Conservation (phyloP, 2,329 filamentous ascomycete species). For the Neonectria magnoliae region DNA sequence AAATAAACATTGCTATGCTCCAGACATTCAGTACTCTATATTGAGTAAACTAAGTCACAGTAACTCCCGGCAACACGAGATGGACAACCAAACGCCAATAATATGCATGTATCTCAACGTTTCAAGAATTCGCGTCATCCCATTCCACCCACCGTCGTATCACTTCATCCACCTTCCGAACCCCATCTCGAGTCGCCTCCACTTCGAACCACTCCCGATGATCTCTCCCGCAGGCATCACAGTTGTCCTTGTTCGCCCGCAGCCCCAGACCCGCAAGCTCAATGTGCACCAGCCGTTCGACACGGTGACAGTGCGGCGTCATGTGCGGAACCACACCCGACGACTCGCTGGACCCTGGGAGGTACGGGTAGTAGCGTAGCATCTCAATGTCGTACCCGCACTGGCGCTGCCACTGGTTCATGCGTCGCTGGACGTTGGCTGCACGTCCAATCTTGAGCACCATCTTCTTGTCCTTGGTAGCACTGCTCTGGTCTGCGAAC, state of each 20-base stretch:
- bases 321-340: slow-evolving; percentile 63
- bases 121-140: slow-evolving; percentile 65
- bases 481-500: slow-evolving; percentile 53
- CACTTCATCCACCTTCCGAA: slow-evolving; percentile 73
- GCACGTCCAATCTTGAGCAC: slow-evolving; percentile 74
- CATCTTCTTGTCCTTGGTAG: slow-evolving; percentile 63
- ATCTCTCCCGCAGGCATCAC: slow-evolving; percentile 81
- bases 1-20: too few relatives aligned
- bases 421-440: slow-evolving; percentile 86
- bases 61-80: too few relatives aligned
- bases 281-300: slow-evolving; percentile 90
- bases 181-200: slow-evolving; percentile 74
- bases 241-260: slow-evolving; percentile 66
- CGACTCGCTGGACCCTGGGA: slow-evolving; percentile 56
- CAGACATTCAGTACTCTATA: too few relatives aligned
- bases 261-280: slow-evolving; percentile 76
- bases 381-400: slow-evolving; percentile 90
- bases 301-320: slow-evolving; percentile 85
- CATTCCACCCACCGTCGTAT: slow-evolving; percentile 88
- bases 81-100: not conserved
- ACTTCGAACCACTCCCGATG: slow-evolving; percentile 98
- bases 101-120: slow-evolving; percentile 5
- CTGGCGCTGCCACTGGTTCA: slow-evolving; percentile 94
- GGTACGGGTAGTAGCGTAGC: slow-evolving; percentile 91
- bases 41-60: too few relatives aligned